Evolutionary conservation across 352 stramenopile species (phyloP), one percentile per base, ranked within the genome.

Genomic region (Phytophthora brassicae): DNA sequence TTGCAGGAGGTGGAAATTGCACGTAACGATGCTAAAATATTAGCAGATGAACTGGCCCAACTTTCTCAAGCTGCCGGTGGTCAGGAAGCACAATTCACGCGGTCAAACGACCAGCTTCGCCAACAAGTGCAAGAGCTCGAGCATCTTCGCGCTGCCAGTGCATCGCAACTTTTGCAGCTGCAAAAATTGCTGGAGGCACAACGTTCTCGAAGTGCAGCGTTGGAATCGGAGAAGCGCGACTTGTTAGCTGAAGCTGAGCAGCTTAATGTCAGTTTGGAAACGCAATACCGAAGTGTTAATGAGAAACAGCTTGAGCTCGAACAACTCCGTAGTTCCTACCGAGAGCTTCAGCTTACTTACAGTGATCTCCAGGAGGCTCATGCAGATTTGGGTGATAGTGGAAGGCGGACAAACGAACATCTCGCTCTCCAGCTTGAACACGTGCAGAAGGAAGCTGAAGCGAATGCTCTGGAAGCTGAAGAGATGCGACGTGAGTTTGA

Each of bases 191-290:
- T 90, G 11, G 83, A 92, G 4, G 60, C 61, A 0, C 78, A 87
- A 28, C 70, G 75, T 5, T 28, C 52, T 13, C 72, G 83, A 14
- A 77, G 74, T 3, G 50, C 64, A 22, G 64, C 84, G 14, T 64
- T 92, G 0, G 83, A 92, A 56, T 49, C 36, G 17, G 83, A 89
- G 24, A 92, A 92, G 54, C 72, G 74, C 2, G 80, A 92, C 36
- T 58, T 92, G 23, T 60, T 92, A 3, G 70, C 79, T 14, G 83
- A 92, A 69, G 80, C 80, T 1, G 79, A 86, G 26, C 68, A 80
- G 8, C 62, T 90, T 28, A 92, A 89, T 44, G 35, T 45, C 16
- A 81, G 72, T 19, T 64, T 89, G 63, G 80, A 89, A 45, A 43
- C 53, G 4, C 61, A 88, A 12, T 89, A 87, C 42, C 69, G 77